A percentile compares a stretch with the other conserved stretches of the same genome.
These are phyloP conservation scores for Cytospora schulzeri DNA, from an alignment of 2,329 filamentous ascomycete species.

Conservation along the genomic window DNA sequence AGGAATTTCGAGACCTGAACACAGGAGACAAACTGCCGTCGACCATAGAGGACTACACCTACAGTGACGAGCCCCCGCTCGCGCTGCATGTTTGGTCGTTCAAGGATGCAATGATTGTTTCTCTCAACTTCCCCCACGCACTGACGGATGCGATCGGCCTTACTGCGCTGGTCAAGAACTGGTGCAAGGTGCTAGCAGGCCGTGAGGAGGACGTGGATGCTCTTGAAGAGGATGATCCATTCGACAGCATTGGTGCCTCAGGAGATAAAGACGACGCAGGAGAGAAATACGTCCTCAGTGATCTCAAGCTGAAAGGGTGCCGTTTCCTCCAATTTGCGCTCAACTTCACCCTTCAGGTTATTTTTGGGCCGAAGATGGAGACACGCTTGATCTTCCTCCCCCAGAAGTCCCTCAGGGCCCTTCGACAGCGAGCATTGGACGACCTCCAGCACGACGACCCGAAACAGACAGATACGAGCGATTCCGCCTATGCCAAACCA, in stretches of 20 bases:
- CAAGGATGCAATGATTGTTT: conserved; percentile 50
- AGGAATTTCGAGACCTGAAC: conserved; percentile 33
- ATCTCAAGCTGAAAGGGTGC: conserved; percentile 34
- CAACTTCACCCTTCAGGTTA: conserved; percentile 37
- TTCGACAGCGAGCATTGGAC: conserved; percentile 37
- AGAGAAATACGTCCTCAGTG: conserved; percentile 33
- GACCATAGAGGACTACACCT: conserved; percentile 44
- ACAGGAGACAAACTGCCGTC: conserved; percentile 32
- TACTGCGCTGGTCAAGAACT: conserved; percentile 45
- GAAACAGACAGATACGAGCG: background rate
- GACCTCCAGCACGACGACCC: conserved; percentile 30
- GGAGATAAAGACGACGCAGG: conserved; percentile 22
- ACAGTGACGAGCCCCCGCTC: conserved; percentile 47
- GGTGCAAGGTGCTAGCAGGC: conserved; percentile 48
- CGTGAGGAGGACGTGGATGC: conserved; percentile 43
- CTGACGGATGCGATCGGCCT: conserved; percentile 50
- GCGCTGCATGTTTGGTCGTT: conserved; percentile 52
- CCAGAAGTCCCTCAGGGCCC: conserved; percentile 31
- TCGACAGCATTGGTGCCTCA: conserved; percentile 32
- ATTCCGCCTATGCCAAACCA: conserved; percentile 29
- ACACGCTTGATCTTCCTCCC: conserved; percentile 44
- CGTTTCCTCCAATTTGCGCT: conserved; percentile 38
- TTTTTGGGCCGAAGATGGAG: conserved; percentile 37
- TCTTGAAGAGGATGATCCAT: conserved; percentile 40
- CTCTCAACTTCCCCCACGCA: conserved; percentile 48